These are phyloP conservation scores for Ascochyta lentis DNA, from an alignment of 2,329 filamentous ascomycete genomes.

Conservation along the genomic window DNA sequence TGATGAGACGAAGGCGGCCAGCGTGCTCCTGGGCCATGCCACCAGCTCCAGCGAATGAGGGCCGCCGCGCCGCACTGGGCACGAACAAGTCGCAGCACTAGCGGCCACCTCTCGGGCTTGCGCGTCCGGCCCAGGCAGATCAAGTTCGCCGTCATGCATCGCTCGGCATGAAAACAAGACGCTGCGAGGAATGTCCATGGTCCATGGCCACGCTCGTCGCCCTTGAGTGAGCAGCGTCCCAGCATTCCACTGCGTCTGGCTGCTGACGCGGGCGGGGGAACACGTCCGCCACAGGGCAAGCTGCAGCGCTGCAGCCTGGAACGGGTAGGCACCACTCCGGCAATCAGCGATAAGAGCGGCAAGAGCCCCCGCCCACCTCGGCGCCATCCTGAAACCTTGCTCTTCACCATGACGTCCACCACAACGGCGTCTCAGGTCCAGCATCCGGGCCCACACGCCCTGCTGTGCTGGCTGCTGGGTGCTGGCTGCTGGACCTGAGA, in stretches of 20 bases:
- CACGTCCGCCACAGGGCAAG: too few relatives aligned
- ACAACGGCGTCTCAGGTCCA: conserved; percentile 14
- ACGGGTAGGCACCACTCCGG: neutral
- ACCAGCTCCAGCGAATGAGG: conserved; percentile 19
- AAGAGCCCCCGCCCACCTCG: conserved; percentile 17
- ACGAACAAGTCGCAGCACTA: conserved; percentile 10
- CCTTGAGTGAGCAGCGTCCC: neutral
- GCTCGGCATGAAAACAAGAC: conserved; percentile 13
- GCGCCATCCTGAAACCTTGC: conserved; percentile 28
- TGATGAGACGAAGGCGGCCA: conserved; percentile 29
- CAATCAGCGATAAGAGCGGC: conserved; percentile 18
- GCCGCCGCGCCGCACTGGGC: conserved; percentile 8
- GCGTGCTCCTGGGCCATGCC: conserved; percentile 16
- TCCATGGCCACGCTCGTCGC: neutral
- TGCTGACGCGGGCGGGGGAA: neutral
- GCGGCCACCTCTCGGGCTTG: conserved; percentile 9
- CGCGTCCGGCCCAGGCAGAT: conserved; percentile 26
- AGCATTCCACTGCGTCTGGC: neutral
- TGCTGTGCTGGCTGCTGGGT: neutral
- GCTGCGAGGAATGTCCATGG: conserved; percentile 11
- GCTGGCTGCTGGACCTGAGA: neutral
- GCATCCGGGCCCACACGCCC: conserved; percentile 10
- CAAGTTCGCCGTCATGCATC: conserved; percentile 24
- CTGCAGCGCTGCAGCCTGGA: neutral
- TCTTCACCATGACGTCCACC: conserved; percentile 21